These are phyloP conservation scores for Sicyos baderoa DNA, from an alignment of 306 rosid genomes.

Conservation along the genomic window DNA sequence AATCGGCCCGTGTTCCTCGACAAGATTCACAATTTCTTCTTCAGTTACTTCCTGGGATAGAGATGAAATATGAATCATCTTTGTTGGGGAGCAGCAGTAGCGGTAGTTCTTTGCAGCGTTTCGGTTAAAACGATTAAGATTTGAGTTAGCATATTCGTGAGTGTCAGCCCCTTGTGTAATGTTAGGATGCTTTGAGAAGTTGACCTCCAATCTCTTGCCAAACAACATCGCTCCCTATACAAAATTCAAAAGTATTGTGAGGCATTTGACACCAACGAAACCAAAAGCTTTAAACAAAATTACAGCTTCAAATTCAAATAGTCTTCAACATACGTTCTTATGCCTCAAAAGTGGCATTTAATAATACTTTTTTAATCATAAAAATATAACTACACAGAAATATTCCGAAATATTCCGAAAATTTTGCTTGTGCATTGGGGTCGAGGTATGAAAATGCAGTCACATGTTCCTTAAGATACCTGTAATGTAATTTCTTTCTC, in stretches of 20 bases:
- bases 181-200: conserved; percentile 81
- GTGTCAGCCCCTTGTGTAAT: conserved; percentile 94
- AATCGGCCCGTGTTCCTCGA: conserved; percentile 74
- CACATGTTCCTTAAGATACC: neutral
- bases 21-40: conserved; percentile 67
- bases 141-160: conserved; percentile 72
- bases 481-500: neutral
- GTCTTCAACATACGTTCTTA: neutral
- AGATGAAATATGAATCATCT: conserved; percentile 86
- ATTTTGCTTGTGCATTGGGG: neutral
- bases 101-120: conserved; percentile 98
- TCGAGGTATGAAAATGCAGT: neutral
- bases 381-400: neutral
- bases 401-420: neutral
- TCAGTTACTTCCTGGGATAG: conserved; percentile 81
- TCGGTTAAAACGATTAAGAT: conserved; percentile 95
- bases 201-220: conserved; percentile 88
- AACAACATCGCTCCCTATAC: conserved; percentile 75
- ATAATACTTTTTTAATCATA: neutral
- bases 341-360: neutral
- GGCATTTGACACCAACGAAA: neutral
- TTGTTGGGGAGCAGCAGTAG: conserved; percentile 94
- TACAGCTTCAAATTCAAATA: neutral
- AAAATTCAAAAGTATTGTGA: neutral
- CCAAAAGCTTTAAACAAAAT: neutral